These are phyloP conservation scores for Trichoderma afroharzianum DNA, from an alignment of 2,329 filamentous ascomycete genomes.

Conservation along the genomic window DNA sequence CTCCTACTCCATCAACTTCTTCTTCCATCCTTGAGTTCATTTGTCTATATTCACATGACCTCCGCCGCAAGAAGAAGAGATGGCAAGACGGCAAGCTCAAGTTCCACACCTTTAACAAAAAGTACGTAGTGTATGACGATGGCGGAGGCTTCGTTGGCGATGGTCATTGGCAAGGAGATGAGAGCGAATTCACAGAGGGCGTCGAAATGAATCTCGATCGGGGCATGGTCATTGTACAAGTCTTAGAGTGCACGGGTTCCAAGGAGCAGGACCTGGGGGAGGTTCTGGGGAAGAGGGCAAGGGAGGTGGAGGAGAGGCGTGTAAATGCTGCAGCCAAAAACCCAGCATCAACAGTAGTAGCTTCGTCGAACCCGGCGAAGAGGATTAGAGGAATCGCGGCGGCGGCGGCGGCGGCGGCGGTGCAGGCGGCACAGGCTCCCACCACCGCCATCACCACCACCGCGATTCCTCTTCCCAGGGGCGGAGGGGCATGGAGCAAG, in stretches of 20 bases:
- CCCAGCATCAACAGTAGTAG: constrained; percentile 5
- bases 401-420: too few species aligned
- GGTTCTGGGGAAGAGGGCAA: constrained; percentile 66
- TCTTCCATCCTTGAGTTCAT: constrained; percentile 76
- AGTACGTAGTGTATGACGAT: constrained; percentile 86
- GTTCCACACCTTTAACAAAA: constrained; percentile 87
- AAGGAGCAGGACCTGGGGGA: constrained; percentile 75
- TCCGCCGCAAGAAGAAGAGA: constrained; percentile 81
- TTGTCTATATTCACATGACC: constrained; percentile 83
- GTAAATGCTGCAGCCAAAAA: constrained; percentile 41
- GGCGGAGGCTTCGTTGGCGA: constrained; percentile 78
- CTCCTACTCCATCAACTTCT: constrained; percentile 35
- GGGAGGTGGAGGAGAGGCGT: constrained; percentile 51
- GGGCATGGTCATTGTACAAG: constrained; percentile 72
- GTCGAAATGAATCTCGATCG: constrained; percentile 78
- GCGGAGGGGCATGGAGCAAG: constrained; percentile 64
- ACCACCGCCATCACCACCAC: neutral
- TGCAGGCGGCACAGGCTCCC: neutral
- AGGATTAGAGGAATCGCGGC: neutral
- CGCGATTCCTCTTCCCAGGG: constrained; percentile 22
- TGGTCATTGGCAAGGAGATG: constrained; percentile 66
- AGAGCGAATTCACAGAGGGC: constrained; percentile 64
- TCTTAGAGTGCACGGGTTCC: constrained; percentile 68
- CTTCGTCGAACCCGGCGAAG: neutral
- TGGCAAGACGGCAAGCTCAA: constrained; percentile 91